Evolutionary conservation across 1,139 yeast species (phyloP), one percentile per base, ranked within the genome.

Genomic region (Pichia kudriavzevii): DNA sequence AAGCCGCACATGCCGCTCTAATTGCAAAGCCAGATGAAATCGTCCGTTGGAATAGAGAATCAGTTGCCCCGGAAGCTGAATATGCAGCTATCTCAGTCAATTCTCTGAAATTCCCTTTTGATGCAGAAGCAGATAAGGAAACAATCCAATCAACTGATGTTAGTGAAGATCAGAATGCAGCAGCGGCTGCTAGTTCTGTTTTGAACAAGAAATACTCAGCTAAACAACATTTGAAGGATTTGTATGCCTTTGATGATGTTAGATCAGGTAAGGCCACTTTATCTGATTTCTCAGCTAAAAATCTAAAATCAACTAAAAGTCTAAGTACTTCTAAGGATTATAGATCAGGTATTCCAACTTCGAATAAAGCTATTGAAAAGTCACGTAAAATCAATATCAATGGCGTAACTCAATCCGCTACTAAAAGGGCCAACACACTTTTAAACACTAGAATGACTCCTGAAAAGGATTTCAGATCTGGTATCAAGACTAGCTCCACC

Each of bases 1-100:
- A 76, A 41, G 83, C 84, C 13, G 79, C 77, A 31, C 67, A 69
- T 15, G 84, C 84, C 30, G 83, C 79, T 4, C 53, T 68, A 31
- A 70, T 75, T 30, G 82, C 80, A 28, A 73, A 64, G 47, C 63
- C 62, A 34, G 63, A 59, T 35, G 55, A 63, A 31, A 65, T 66
- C 22, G 44, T 55, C 34, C 66, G 67, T 18, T 72, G 75, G 74
- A 61, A 63, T 24, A 60, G 74, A 46, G 67, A 57, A 15, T 41
- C 36, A 26, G 48, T 57, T 44, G 64, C 62, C 15, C 56, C 57
- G 9, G 64, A 60, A 35, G 68, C 67, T 16, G 63, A 61, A 32
- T 55, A 53, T 32, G 66, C 68, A 31, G 67, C 68, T 3, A 49
- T 56, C 18, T 51, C 52, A 36, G 66, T 63, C 11, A 56, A 49